Percentiles rank a stretch among this genome's conserved stretches.
These are phyloP conservation scores for Sporisorium scitamineum DNA, from an alignment of 1,284 basidiomycete genomes.

Conservation along the genomic window DNA sequence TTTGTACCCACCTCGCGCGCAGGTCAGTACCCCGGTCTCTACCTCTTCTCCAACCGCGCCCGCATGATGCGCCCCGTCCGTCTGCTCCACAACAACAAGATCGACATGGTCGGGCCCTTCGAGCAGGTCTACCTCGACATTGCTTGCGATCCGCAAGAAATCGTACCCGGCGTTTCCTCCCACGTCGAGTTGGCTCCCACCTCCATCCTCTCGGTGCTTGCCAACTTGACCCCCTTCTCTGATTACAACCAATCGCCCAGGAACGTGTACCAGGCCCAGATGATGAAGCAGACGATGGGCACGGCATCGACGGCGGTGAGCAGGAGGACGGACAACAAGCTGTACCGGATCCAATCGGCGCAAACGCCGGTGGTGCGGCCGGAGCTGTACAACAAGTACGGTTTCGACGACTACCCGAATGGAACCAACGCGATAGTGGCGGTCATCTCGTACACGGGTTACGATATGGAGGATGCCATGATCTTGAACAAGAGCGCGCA, in stretches of 20 bases:
- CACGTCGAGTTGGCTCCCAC: slow-evolving; percentile 96
- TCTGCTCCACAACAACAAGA: slow-evolving; percentile 84
- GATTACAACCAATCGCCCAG: slow-evolving; percentile 89
- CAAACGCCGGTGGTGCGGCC: slow-evolving; percentile 97
- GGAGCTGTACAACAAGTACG: slow-evolving; percentile 91
- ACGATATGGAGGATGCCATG: slow-evolving; percentile 99
- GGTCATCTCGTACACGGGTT: slow-evolving; percentile 99
- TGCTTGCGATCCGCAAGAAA: slow-evolving; percentile 88
- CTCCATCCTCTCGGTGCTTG: slow-evolving; percentile 86
- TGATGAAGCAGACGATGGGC: slow-evolving; percentile 99
- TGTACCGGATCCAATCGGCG: slow-evolving; percentile 93
- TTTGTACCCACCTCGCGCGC: slow-evolving; percentile 88
- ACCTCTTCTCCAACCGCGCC: slow-evolving; percentile 86
- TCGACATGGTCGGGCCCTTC: slow-evolving; percentile 94
- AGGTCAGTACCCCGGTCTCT: slow-evolving; percentile 96
- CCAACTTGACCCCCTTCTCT: slow-evolving; percentile 78
- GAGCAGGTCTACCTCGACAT: slow-evolving; percentile 99
- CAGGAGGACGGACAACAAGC: slow-evolving; percentile 97
- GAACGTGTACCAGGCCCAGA: slow-evolving; percentile 81
- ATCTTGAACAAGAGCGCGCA: slow-evolving; percentile 99
- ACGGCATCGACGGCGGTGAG: slow-evolving; percentile 91
- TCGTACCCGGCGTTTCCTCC: slow-evolving; percentile 80
- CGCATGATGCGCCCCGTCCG: slow-evolving; percentile 99
- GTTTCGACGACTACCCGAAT: slow-evolving; percentile 98
- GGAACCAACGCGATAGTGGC: slow-evolving; percentile 98